phyloP scores from a whole-genome alignment of 305 asterid genomes.

The Striga hermonthica region DNA sequence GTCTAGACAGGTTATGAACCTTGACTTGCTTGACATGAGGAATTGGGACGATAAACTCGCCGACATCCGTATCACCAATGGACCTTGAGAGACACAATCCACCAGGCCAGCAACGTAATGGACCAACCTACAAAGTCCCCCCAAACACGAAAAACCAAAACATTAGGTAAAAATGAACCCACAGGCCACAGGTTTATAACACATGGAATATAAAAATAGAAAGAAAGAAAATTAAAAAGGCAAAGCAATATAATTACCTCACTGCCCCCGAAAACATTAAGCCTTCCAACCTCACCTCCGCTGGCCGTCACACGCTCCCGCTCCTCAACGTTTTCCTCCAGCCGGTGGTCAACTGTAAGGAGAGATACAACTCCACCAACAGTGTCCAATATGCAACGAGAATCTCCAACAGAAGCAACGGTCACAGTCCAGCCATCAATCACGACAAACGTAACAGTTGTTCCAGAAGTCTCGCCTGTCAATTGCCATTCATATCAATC shows the following conservation, averaged over 20 bases:
- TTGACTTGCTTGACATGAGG: slow-evolving; percentile 99
- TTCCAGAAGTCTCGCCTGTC: slow-evolving; percentile 92
- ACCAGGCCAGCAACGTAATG: slow-evolving; percentile 99
- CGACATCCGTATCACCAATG: slow-evolving; percentile 96
- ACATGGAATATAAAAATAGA: neutral
- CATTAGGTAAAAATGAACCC: neutral
- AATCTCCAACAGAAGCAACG: slow-evolving; percentile 96
- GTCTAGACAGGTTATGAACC: slow-evolving; percentile 44
- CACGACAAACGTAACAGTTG: slow-evolving; percentile 87
- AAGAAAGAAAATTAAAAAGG: too few species aligned
- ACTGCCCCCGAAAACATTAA: slow-evolving; percentile 81
- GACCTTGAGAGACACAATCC: slow-evolving; percentile 99
- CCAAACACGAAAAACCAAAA: slow-evolving; percentile 1
- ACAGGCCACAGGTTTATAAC: neutral
- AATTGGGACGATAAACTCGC: slow-evolving; percentile 91
- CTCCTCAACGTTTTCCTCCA: slow-evolving; percentile 93
- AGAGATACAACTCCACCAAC: slow-evolving; percentile 83
- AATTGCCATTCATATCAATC: slow-evolving; percentile 18
- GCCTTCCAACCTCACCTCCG: slow-evolving; percentile 97
- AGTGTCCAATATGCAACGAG: slow-evolving; percentile 89
- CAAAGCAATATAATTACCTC: slow-evolving; percentile 46
- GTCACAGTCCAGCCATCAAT: slow-evolving; percentile 96
- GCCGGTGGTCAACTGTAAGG: slow-evolving; percentile 89
- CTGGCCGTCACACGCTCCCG: slow-evolving; percentile 96
- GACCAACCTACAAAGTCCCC: slow-evolving; percentile 71